Conservation (phyloP, 192 early-diverging fungal species). For the Gamsiella multidivaricata region DNA sequence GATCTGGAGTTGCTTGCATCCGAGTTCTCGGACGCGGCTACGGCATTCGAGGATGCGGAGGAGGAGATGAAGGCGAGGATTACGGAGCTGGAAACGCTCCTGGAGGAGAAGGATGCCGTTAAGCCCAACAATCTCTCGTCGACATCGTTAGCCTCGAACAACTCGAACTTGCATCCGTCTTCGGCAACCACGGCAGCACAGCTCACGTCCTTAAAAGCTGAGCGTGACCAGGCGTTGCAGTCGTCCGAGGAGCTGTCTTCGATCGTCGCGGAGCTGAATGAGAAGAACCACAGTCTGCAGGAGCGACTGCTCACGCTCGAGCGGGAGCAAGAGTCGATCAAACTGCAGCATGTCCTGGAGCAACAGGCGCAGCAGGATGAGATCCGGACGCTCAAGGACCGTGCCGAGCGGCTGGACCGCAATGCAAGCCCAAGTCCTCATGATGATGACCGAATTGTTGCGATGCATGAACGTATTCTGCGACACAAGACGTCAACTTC, state of each 20-base stretch:
- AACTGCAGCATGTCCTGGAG: conserved; percentile 39
- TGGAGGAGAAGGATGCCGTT: conserved; percentile 20
- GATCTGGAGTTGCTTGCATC: conserved; percentile 53
- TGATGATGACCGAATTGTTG: neutral
- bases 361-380: conserved; percentile 29
- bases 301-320: conserved; percentile 34
- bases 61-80: conserved; percentile 55
- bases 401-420: conserved; percentile 54
- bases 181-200: conserved; percentile 13
- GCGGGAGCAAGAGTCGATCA: conserved; percentile 40
- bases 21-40: conserved; percentile 51
- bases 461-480: conserved; percentile 22
- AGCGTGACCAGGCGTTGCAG: conserved; percentile 37
- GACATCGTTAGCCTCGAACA: conserved; percentile 18
- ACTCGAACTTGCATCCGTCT: conserved; percentile 7
- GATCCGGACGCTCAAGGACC: conserved; percentile 28
- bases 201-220: conserved; percentile 13
- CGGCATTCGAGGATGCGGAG: conserved; percentile 53
- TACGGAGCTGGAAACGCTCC: conserved; percentile 30
- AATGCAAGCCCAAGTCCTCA: conserved; percentile 29
- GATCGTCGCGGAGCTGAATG: conserved; percentile 47
- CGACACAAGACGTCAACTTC: conserved; percentile 33
- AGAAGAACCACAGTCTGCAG: conserved; percentile 48
- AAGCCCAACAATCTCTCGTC: conserved; percentile 18
- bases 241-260: conserved; percentile 43